Percentiles rank a stretch among this genome's conserved stretches.
Conservation (phyloP, 192 early-diverging fungal species). For the Linnemannia exigua region DNA sequence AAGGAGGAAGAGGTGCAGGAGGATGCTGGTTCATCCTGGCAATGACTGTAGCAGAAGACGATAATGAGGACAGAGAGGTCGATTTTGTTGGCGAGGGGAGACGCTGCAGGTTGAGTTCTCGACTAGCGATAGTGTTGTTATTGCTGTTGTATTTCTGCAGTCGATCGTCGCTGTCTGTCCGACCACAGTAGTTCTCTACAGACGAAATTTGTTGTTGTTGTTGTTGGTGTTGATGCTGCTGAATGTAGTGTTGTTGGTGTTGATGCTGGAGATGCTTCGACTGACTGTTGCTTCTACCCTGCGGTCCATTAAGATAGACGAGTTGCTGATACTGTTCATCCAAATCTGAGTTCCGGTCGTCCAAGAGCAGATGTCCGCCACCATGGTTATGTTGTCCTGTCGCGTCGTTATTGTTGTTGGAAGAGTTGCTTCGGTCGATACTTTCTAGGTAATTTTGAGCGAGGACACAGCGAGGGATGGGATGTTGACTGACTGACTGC, state of each 20-base stretch:
- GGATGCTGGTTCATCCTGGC: background rate
- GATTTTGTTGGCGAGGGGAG: background rate
- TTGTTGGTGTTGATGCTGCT: background rate
- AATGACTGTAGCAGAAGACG: background rate
- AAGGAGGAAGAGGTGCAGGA: background rate
- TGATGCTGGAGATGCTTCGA: conserved; percentile 5
- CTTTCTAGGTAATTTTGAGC: conserved; percentile 36
- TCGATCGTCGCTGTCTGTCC: background rate
- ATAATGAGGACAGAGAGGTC: conserved; percentile 1
- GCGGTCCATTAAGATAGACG: conserved; percentile 8
- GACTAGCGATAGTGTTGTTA: conserved; percentile 9
- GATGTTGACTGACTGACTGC: conserved; percentile 24
- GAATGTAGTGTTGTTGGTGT: conserved; percentile 15
- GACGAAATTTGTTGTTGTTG: conserved; percentile 8
- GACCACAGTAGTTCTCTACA: background rate
- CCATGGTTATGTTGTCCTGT: background rate
- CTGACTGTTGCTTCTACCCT: background rate
- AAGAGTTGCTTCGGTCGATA: background rate
- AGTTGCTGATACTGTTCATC: conserved; percentile 35
- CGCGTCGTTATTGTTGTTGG: background rate
- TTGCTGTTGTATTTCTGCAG: conserved; percentile 3
- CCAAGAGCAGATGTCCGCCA: background rate
- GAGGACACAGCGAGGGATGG: conserved; percentile 26
- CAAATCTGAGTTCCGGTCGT: conserved; percentile 33
- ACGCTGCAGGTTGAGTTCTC: background rate